A percentile compares a stretch with the other conserved stretches of the same genome.
These are phyloP conservation scores for Aspergillus carbonarius DNA, from an alignment of 2,329 filamentous ascomycete genomes.

Conservation along the genomic window DNA sequence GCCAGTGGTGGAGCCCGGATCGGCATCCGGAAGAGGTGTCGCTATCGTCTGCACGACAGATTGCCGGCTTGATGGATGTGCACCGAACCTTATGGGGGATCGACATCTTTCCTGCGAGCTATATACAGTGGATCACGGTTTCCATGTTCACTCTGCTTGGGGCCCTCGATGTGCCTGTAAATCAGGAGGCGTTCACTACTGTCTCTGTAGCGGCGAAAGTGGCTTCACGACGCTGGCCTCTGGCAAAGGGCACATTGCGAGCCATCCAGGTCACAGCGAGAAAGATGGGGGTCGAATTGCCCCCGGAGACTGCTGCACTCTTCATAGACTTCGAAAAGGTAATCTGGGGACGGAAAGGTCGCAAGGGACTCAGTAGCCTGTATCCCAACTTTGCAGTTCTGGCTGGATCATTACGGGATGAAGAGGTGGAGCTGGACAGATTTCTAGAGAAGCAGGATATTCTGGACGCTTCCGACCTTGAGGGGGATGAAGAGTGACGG, in stretches of 20 bases:
- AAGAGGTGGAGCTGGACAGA: slow-evolving; percentile 17
- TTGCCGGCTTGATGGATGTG: slow-evolving; percentile 19
- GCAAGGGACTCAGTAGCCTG: slow-evolving; percentile 17
- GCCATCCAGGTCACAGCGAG: slow-evolving; percentile 21
- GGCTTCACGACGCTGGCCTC: slow-evolving; percentile 17
- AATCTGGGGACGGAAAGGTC: slow-evolving; percentile 17
- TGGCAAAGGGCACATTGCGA: slow-evolving; percentile 23
- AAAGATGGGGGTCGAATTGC: slow-evolving; percentile 13
- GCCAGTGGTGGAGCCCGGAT: not conserved
- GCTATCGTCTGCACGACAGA: slow-evolving; percentile 18
- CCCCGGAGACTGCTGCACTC: slow-evolving; percentile 15
- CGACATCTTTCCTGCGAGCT: slow-evolving; percentile 23
- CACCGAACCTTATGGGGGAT: slow-evolving; percentile 25
- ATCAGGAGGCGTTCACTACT: slow-evolving; percentile 18
- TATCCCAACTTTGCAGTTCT: slow-evolving; percentile 19
- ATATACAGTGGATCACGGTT: slow-evolving; percentile 26
- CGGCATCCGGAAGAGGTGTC: slow-evolving; percentile 10
- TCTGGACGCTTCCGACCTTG: not conserved
- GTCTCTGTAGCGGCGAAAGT: slow-evolving; percentile 15
- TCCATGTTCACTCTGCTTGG: slow-evolving; percentile 24
- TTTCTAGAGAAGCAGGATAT: slow-evolving; percentile 20
- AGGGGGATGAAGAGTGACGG: not conserved
- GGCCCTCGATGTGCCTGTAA: slow-evolving; percentile 12
- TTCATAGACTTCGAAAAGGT: slow-evolving; percentile 19
- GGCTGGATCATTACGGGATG: not conserved